Evolutionary conservation across 2,329 filamentous ascomycete genomes (phyloP), one percentile per base, ranked within the genome.

Genomic region (Corynespora cassiicola): DNA sequence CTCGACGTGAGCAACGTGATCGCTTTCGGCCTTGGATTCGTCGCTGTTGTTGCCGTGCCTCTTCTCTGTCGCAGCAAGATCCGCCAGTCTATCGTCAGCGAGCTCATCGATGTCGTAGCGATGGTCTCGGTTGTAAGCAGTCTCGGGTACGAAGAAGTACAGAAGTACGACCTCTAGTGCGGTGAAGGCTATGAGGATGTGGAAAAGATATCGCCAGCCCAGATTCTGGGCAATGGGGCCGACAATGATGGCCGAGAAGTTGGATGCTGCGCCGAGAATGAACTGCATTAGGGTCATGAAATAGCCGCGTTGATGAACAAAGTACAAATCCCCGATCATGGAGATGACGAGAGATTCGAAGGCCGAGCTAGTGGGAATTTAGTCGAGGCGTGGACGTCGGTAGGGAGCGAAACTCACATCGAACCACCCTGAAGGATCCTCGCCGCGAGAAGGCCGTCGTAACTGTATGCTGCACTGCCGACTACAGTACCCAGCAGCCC

Each of bases 121-220:
- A 24, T 59, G 62, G 31, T 68, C 65, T 38, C 75, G 64, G 37
- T 63, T 65, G 57, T 76, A 80, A 1, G 71, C 70, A 11, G 77
- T 79, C 50, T 79, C 76, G 0, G 75, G 76, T 3, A 78, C 75
- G 38, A 78, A 73, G 29, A 79, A 63, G 36, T 75, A 57, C 12
- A 77, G 68, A 3, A 74, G 55, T 10, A 75, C 47, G 12, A 72
- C 58, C 32, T 77, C 60, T 2, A 73, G 45, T 2, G 71, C 74
- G 11, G 73, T 70, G 42, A 76, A 68, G 21, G 75, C 72, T 32
- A 70, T 70, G 18, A 75, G 72, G 42, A 76, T 73, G 23, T 74
- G 68, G 47, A 77, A 73, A 1, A 76, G 70, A 40, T 66, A 69
- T 27, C 52, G 54, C 66, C 65, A 69, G 18, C 66, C 65, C 6